A percentile compares a stretch with the other conserved stretches of the same genome.
Conservation (phyloP, 2,329 filamentous ascomycete genomes). For the Geosmithia putterillii region DNA sequence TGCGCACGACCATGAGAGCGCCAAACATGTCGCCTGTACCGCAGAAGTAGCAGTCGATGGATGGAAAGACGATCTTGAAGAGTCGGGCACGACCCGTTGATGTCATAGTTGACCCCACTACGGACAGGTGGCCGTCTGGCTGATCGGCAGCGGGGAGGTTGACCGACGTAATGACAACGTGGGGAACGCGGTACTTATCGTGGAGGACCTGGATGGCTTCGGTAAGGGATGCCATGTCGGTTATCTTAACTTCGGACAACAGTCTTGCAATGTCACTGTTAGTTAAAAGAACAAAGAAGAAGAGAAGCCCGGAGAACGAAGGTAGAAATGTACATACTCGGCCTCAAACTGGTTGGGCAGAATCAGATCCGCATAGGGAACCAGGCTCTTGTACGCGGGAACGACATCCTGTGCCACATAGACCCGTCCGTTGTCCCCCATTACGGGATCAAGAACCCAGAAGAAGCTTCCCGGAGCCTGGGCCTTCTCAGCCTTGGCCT, state of each 20-base stretch:
- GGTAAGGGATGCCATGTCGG: constrained; percentile 58
- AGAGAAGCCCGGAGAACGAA: neutral
- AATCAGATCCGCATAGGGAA: constrained; percentile 78
- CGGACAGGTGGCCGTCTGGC: constrained; percentile 43
- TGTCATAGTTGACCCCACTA: constrained; percentile 66
- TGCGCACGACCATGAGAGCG: constrained; percentile 73
- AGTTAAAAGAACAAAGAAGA: neutral
- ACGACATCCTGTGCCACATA: constrained; percentile 90
- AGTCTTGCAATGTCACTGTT: constrained; percentile 35
- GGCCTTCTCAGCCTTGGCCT: constrained; percentile 44
- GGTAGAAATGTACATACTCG: constrained; percentile 47
- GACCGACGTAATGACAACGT: constrained; percentile 88
- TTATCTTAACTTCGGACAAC: constrained; percentile 75
- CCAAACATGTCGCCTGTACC: constrained; percentile 99
- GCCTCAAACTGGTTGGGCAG: constrained; percentile 96
- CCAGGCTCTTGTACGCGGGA: constrained; percentile 72
- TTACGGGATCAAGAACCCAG: constrained; percentile 95
- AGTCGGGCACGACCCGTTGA: constrained; percentile 57
- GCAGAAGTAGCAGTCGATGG: constrained; percentile 86
- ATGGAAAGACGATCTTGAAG: constrained; percentile 78
- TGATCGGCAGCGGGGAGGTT: constrained; percentile 46
- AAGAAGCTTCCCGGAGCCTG: constrained; percentile 70
- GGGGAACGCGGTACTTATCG: constrained; percentile 61
- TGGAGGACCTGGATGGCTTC: constrained; percentile 70
- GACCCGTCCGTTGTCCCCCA: constrained; percentile 88